These are phyloP conservation scores for Prorocentrum cordatum DNA, from an alignment of 169 alveolate species.

Conservation along the genomic window DNA sequence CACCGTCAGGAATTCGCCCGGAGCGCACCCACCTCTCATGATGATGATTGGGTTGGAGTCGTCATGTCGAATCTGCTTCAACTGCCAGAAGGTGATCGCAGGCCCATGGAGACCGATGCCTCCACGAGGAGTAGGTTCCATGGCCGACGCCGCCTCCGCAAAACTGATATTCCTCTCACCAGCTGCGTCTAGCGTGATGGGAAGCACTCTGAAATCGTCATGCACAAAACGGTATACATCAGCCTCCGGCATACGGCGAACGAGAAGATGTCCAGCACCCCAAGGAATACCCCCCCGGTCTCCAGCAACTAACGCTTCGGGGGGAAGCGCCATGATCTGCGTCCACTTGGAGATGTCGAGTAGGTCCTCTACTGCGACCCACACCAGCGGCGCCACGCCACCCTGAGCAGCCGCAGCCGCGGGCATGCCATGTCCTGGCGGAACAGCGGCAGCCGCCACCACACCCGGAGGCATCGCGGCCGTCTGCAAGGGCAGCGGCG, in stretches of 20 bases:
- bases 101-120: constrained; percentile 12
- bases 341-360: not conserved
- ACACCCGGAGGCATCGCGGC: no score
- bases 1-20: not conserved
- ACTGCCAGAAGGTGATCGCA: not conserved
- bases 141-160: not conserved
- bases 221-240: not conserved
- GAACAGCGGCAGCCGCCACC: not conserved
- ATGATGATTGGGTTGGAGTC: not conserved
- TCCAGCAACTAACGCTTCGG: not conserved
- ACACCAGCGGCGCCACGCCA: no score
- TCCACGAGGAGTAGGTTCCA: not conserved
- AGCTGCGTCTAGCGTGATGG: not conserved
- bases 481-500: no score
- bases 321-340: not conserved
- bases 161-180: not conserved
- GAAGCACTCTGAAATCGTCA: constrained; percentile 4
- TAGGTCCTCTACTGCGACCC: not conserved
- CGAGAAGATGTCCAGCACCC: not conserved
- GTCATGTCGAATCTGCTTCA: not conserved
- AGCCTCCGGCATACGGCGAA: not conserved
- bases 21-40: constrained; percentile 17
- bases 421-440: not conserved
- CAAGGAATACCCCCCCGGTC: not conserved
- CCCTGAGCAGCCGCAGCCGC: not conserved